These are phyloP conservation scores for Thuja plicata DNA, from an alignment of 83 land plant species.

Conservation along the genomic window DNA sequence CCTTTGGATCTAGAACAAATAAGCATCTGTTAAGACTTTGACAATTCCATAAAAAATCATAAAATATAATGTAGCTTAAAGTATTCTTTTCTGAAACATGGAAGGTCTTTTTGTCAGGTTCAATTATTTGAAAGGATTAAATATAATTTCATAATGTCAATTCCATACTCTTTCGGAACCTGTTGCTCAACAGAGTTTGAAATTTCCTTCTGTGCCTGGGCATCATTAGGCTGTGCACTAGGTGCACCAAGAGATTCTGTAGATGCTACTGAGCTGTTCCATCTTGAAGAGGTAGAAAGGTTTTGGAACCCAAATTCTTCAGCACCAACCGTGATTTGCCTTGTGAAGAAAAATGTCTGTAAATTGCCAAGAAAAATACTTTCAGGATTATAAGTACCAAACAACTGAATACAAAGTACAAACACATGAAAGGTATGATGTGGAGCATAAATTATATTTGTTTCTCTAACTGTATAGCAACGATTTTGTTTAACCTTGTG, in stretches of 20 bases:
- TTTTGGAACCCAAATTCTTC: not conserved
- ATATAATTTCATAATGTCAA: not conserved
- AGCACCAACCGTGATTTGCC: not conserved
- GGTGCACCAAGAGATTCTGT: not conserved
- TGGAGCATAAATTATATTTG: not conserved
- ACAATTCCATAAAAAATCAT: not conserved
- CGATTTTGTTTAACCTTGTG: not conserved
- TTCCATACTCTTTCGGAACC: conserved; percentile 10
- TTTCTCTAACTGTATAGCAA: not conserved
- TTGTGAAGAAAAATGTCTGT: not conserved
- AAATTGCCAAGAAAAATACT: not conserved
- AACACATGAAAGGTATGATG: not conserved
- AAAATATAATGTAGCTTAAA: not conserved
- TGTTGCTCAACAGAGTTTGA: not conserved
- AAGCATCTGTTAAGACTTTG: not conserved
- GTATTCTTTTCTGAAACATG: not conserved
- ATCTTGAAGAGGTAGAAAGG: not conserved
- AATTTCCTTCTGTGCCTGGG: conserved; percentile 2
- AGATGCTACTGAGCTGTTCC: conserved; percentile 11
- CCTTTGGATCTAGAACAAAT: conserved; percentile 36
- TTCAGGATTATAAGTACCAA: not conserved
- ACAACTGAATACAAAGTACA: not conserved
- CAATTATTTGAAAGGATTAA: not conserved
- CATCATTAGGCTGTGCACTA: not conserved
- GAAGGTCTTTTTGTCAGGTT: not conserved